Evolutionary conservation across 345 rosid species (phyloP).

Genomic region (Schrenkiella parvula): DNA sequence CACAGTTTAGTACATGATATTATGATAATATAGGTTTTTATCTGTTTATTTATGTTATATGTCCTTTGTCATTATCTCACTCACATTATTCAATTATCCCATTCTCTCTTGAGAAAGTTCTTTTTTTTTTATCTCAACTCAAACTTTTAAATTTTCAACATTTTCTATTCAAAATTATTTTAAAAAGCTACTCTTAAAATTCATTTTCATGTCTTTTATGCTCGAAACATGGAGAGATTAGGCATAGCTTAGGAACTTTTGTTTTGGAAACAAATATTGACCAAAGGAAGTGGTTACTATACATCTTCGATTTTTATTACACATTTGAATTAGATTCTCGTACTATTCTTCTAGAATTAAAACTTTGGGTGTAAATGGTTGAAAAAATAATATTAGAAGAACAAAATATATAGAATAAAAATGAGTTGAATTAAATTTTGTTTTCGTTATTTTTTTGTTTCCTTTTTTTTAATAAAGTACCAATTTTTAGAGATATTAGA

Average conservation of each 20-base stretch:
- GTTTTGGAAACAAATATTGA: neutral
- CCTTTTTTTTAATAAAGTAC: no score
- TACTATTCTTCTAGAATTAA: neutral
- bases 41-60: neutral
- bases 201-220: neutral
- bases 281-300: neutral
- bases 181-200: neutral
- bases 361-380: no score
- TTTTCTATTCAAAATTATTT: neutral
- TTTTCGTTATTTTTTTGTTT: no score
- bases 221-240: constrained; percentile 26
- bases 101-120: neutral
- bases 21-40: constrained; percentile 19
- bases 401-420: no score
- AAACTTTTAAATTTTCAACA: neutral
- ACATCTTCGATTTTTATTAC: neutral
- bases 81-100: neutral
- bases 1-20: constrained; percentile 20
- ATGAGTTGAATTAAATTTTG: no score
- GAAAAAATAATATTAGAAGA: no score
- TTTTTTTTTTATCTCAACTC: neutral
- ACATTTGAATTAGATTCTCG: neutral
- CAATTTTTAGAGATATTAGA: no score
- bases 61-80: constrained; percentile 21
- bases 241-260: neutral